Conservation (phyloP, 2,329 filamentous ascomycete genomes). For the Aspergillus sojae region DNA sequence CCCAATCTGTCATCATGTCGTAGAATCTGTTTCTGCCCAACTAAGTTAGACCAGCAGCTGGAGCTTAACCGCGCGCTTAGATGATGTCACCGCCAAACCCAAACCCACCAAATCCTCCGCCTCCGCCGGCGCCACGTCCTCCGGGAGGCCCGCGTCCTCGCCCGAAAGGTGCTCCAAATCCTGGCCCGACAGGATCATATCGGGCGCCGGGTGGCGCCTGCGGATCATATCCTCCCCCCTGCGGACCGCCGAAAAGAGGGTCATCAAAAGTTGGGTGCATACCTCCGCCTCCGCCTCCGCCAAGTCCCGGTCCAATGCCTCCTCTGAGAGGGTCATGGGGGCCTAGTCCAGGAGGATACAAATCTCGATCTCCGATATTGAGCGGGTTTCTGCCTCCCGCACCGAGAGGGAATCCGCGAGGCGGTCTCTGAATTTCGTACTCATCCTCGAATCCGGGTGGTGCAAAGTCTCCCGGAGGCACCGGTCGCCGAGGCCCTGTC, state of each 20-base stretch:
- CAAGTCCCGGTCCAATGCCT: conserved; percentile 63
- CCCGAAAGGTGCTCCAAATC: conserved; percentile 53
- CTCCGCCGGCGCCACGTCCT: conserved; percentile 47
- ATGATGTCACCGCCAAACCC: conserved; percentile 51
- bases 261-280: conserved; percentile 98
- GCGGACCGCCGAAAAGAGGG: conserved; percentile 71
- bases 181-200: conserved; percentile 84
- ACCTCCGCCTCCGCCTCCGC: conserved; percentile 71
- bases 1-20: conserved; percentile 1
- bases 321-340: conserved; percentile 79
- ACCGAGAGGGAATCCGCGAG: conserved; percentile 51
- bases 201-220: conserved; percentile 84
- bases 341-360: conserved; percentile 83
- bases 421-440: conserved; percentile 74
- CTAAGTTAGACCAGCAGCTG: not conserved
- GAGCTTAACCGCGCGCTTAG: conserved; percentile 26
- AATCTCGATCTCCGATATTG: conserved; percentile 79
- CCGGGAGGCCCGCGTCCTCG: conserved; percentile 33
- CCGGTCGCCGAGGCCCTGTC: conserved; percentile 60
- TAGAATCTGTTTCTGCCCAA: not conserved
- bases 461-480: conserved; percentile 73
- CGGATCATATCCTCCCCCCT: conserved; percentile 61
- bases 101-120: conserved; percentile 58
- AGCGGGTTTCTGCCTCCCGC: conserved; percentile 59
- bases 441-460: conserved; percentile 95